phyloP scores from a whole-genome alignment of 2,329 filamentous ascomycete species.

The Cercospora nicotianae region DNA sequence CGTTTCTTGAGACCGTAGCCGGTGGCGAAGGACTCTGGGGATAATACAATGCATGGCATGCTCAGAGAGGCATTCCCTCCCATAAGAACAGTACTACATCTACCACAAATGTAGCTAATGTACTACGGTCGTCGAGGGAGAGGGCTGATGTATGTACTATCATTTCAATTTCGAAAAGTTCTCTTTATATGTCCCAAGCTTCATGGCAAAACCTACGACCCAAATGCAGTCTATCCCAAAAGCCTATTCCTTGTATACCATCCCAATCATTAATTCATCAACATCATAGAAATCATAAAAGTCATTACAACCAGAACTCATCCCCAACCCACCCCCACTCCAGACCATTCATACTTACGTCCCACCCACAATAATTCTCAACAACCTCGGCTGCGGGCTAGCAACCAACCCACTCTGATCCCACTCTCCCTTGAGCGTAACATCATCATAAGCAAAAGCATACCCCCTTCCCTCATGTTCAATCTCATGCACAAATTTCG shows the following conservation, averaged over 20 bases:
- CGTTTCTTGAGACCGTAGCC: no score
- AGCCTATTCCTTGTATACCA: neutral
- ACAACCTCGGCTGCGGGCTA: slow-evolving; percentile 44
- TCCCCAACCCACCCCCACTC: neutral
- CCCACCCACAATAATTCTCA: slow-evolving; percentile 53
- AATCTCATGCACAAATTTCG: slow-evolving; percentile 59
- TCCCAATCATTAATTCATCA: neutral
- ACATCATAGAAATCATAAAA: neutral
- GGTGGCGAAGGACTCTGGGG: no score
- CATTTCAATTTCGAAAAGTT: no score
- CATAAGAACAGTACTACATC: no score
- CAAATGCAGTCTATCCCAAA: neutral
- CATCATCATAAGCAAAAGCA: slow-evolving; percentile 69
- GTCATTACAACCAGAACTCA: neutral
- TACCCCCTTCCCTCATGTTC: slow-evolving; percentile 63
- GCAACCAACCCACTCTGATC: slow-evolving; percentile 55
- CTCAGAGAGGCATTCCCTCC: no score
- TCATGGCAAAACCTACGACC: no score
- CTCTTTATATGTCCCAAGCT: no score
- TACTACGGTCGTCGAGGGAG: no score
- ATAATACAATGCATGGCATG: no score
- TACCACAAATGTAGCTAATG: no score
- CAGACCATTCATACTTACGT: neutral
- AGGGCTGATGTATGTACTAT: no score
- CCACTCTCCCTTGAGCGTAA: slow-evolving; percentile 44